phyloP scores from a whole-genome alignment of 2,329 filamentous ascomycete genomes.

The Remersonia thermophila region DNA sequence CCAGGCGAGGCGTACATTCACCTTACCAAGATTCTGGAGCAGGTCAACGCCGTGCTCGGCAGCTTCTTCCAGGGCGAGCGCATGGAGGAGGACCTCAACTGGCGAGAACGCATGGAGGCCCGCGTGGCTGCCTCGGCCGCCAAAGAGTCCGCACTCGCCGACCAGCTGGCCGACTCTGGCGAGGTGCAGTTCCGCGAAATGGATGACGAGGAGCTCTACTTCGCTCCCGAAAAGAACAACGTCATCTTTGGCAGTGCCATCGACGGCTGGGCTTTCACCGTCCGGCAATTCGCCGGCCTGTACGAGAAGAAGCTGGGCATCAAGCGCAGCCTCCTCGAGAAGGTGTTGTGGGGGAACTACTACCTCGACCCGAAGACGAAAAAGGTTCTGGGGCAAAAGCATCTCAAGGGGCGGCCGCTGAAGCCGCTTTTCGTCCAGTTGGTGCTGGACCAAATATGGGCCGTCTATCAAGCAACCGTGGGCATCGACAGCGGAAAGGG shows the following conservation, averaged over 20 bases:
- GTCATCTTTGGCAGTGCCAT: conserved; percentile 97
- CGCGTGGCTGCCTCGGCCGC: conserved; percentile 59
- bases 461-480: conserved; percentile 80
- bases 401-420: conserved; percentile 78
- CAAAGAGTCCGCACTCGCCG: conserved; percentile 39
- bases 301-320: conserved; percentile 97
- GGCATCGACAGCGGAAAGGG: conserved; percentile 74
- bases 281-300: conserved; percentile 80
- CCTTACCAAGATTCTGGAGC: conserved; percentile 77
- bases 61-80: conserved; percentile 96
- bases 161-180: conserved; percentile 40
- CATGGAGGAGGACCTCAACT: conserved; percentile 96
- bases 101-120: conserved; percentile 87
- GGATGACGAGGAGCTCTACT: conserved; percentile 95
- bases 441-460: conserved; percentile 92
- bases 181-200: conserved; percentile 71
- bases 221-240: conserved; percentile 95
- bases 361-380: conserved; percentile 97
- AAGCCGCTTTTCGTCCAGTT: conserved; percentile 98
- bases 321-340: conserved; percentile 77
- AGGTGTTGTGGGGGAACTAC: conserved; percentile 92
- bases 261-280: conserved; percentile 98
- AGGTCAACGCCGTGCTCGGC: conserved; percentile 93
- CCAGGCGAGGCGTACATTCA: conserved; percentile 82
- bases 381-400: conserved; percentile 78